These are phyloP conservation scores for Erythrophleum fordii DNA, from an alignment of 306 rosid genomes.

Conservation along the genomic window DNA sequence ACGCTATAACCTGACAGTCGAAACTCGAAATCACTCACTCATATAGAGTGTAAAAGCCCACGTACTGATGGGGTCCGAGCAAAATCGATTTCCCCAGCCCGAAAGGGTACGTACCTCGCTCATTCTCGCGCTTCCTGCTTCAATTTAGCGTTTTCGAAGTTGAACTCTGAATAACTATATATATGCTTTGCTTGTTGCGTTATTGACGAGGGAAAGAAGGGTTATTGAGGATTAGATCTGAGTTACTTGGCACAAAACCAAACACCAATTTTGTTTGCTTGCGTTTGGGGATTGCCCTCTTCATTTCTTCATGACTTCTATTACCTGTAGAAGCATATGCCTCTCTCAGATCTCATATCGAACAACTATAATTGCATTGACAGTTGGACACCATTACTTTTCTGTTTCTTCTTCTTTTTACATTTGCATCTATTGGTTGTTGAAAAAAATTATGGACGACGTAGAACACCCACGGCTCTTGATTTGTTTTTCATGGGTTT, in stretches of 20 bases:
- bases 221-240: conserved; percentile 60
- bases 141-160: background rate
- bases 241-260: conserved; percentile 31
- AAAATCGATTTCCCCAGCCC: conserved; percentile 79
- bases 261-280: conserved; percentile 28
- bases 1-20: conserved; percentile 32
- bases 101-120: conserved; percentile 64
- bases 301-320: conserved; percentile 25
- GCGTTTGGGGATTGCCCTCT: background rate
- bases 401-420: background rate
- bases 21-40: background rate
- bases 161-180: conserved; percentile 4
- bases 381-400: conserved; percentile 4
- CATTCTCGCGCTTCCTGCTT: conserved; percentile 7
- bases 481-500: background rate
- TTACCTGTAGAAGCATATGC: background rate
- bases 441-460: conserved; percentile 21
- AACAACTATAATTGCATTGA: conserved; percentile 8
- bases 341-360: conserved; percentile 48
- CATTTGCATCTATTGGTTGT: conserved; percentile 8
- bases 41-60: conserved; percentile 31
- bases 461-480: background rate
- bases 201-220: conserved; percentile 6
- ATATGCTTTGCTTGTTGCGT: background rate
- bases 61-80: conserved; percentile 82